A percentile compares a stretch with the other conserved stretches of the same genome.
Conservation (phyloP, 164 flowering plant genomes). For the Kingdonia uniflora region DNA sequence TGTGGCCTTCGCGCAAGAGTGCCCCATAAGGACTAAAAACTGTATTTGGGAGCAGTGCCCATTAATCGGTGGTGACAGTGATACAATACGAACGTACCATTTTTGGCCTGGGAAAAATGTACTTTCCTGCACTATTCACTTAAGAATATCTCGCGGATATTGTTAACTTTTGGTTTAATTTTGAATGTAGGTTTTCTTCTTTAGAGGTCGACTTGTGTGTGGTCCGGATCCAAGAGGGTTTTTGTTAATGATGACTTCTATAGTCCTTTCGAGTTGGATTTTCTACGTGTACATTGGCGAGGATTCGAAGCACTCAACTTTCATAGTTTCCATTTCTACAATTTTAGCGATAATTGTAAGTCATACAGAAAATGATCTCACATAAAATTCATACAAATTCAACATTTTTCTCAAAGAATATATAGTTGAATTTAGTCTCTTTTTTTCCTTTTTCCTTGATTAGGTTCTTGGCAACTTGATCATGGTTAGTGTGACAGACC, state of each 20-base stretch:
- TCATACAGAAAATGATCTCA: not conserved
- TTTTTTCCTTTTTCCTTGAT: not conserved
- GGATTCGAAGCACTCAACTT: conserved; percentile 15
- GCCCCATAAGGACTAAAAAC: not conserved
- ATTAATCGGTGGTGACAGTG: conserved; percentile 1
- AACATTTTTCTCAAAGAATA: not conserved
- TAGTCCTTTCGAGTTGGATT: conserved; percentile 36
- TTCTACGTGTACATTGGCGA: conserved; percentile 22
- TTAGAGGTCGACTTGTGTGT: conserved; percentile 34
- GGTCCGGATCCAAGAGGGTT: conserved; percentile 52
- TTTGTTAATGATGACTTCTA: conserved; percentile 25
- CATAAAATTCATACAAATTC: conserved; percentile 1
- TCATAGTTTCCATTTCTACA: conserved; percentile 14
- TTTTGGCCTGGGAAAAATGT: conserved; percentile 51
- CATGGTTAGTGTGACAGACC: conserved; percentile 32
- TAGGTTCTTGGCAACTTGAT: conserved; percentile 41
- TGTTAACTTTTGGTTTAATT: not conserved
- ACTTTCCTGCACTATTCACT: not conserved
- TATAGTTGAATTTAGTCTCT: not conserved
- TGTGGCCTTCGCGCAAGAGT: not conserved
- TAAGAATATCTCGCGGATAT: not conserved
- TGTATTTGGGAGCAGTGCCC: conserved; percentile 7
- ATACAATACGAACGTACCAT: conserved; percentile 25
- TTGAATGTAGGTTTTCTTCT: conserved; percentile 41
- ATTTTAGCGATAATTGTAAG: conserved; percentile 28